Evolutionary conservation across 768 basidiomycete species (phyloP).

Genomic region (Leccinum subgranulosum): DNA sequence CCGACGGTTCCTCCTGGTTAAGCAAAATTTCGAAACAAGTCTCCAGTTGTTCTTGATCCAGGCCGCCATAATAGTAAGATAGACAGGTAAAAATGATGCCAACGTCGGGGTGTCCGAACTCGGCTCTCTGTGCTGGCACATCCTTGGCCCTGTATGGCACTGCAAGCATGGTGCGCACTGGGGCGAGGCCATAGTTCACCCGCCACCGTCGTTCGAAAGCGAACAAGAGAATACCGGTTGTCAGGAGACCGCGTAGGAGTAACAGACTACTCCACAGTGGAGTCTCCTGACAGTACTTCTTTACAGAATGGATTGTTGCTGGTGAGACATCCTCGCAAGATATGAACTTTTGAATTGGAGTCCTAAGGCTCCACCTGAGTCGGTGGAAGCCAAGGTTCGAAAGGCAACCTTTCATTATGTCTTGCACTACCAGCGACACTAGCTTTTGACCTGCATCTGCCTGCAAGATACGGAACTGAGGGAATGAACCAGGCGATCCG

Average conservation of each 20-base stretch:
- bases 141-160: constrained; percentile 41
- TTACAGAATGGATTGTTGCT: background rate
- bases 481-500: constrained; percentile 16
- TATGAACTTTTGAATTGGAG: constrained; percentile 23
- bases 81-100: constrained; percentile 34
- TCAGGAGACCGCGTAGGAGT: constrained; percentile 34
- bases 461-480: constrained; percentile 22
- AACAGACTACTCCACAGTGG: constrained; percentile 24
- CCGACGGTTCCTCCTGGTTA: constrained; percentile 29
- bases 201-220: constrained; percentile 36
- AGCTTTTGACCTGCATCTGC: constrained; percentile 8
- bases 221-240: constrained; percentile 29
- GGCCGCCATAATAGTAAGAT: constrained; percentile 38
- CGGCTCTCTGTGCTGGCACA: constrained; percentile 33
- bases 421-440: constrained; percentile 8
- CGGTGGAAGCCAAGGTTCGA: constrained; percentile 16
- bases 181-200: constrained; percentile 37
- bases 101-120: constrained; percentile 39
- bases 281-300: constrained; percentile 1
- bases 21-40: constrained; percentile 28
- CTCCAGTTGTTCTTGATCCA: constrained; percentile 26
- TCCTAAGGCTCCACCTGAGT: background rate
- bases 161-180: constrained; percentile 31
- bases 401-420: constrained; percentile 16
- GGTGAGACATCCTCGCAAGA: constrained; percentile 5